These are phyloP conservation scores for Pistacia vera DNA, from an alignment of 345 rosid species.

Conservation along the genomic window DNA sequence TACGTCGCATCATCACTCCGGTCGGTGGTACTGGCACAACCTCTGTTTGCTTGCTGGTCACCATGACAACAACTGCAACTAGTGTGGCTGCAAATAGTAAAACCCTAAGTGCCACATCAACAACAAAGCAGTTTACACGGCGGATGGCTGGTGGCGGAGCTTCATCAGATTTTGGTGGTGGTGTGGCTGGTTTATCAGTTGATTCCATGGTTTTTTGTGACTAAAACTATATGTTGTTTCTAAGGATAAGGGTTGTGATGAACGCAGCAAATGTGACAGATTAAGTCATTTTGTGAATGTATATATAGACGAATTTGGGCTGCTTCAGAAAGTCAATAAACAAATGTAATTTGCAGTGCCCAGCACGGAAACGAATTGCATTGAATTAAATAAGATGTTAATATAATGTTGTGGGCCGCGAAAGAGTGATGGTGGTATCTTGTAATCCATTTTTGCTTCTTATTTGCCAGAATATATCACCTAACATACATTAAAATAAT, in stretches of 20 bases:
- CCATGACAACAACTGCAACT: conserved; percentile 53
- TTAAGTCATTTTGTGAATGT: neutral
- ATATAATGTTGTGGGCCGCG: too few species aligned
- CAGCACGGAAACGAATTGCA: neutral
- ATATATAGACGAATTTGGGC: neutral
- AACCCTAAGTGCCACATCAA: conserved; percentile 52
- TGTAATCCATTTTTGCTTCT: too few species aligned
- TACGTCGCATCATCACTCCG: conserved; percentile 7
- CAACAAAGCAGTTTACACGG: conserved; percentile 17
- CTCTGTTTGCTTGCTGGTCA: conserved; percentile 60
- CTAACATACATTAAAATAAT: neutral
- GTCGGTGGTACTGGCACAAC: conserved; percentile 23
- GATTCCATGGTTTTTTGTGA: conserved; percentile 45
- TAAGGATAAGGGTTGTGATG: neutral
- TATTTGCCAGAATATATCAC: too few species aligned
- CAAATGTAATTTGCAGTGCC: neutral
- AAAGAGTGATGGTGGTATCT: too few species aligned
- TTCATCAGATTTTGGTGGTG: conserved; percentile 4
- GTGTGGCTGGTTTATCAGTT: conserved; percentile 40
- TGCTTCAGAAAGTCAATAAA: neutral
- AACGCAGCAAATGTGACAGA: neutral
- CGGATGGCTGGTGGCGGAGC: conserved; percentile 1
- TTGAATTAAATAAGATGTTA: neutral
- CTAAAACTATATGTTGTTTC: neutral
- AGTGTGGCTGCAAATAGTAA: conserved; percentile 56